phyloP scores from a whole-genome alignment of 306 rosid species.

The Pachyrhizus erosus region DNA sequence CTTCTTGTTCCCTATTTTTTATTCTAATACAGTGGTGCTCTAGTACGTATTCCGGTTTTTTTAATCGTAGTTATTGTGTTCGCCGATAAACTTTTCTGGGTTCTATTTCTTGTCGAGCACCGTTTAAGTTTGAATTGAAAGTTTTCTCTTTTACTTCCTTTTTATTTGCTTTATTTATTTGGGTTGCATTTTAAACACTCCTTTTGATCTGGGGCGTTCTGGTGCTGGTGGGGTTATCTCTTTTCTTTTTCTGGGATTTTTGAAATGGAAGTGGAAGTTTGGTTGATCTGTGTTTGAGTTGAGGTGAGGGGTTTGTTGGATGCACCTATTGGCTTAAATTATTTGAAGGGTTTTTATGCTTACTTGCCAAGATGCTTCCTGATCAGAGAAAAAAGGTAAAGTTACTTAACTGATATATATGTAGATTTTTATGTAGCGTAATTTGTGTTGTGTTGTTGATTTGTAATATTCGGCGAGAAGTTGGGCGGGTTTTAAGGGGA shows the following conservation, averaged over 20 bases:
- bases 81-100: constrained; percentile 35
- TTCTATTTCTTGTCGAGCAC: constrained; percentile 30
- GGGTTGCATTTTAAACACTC: constrained; percentile 41
- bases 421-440: neutral
- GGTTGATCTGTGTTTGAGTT: constrained; percentile 59
- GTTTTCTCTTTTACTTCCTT: constrained; percentile 33
- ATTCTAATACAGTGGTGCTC: constrained; percentile 31
- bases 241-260: constrained; percentile 43
- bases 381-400: constrained; percentile 96
- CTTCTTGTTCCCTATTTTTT: constrained; percentile 11
- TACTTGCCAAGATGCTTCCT: constrained; percentile 68
- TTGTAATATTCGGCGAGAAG: neutral
- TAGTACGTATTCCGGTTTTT: constrained; percentile 36
- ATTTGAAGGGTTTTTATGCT: constrained; percentile 56
- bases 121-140: constrained; percentile 22
- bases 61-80: constrained; percentile 32
- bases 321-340: constrained; percentile 50
- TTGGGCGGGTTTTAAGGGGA: constrained; percentile 16
- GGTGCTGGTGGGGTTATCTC: constrained; percentile 44
- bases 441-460: constrained; percentile 15
- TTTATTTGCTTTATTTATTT: neutral
- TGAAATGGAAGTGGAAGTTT: constrained; percentile 46
- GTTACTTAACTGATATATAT: constrained; percentile 22
- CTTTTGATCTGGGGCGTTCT: constrained; percentile 47
- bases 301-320: constrained; percentile 53